phyloP scores from a whole-genome alignment of 768 basidiomycete species.

The Agaricus subrufescens region DNA sequence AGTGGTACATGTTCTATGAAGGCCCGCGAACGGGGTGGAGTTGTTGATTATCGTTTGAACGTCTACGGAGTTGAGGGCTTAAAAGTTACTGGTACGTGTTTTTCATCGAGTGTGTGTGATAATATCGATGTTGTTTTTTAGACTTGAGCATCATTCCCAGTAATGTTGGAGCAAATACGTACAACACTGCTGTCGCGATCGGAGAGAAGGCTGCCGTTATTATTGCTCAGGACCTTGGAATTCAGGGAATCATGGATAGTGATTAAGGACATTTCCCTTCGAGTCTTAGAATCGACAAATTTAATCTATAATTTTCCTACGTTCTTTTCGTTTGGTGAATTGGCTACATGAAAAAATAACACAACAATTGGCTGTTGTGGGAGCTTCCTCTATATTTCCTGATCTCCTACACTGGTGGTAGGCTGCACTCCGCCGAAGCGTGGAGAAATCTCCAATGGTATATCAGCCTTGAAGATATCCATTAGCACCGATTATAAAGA shows the following conservation, averaged over 20 bases:
- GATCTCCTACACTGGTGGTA: no score
- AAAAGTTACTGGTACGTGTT: constrained; percentile 48
- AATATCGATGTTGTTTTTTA: constrained; percentile 7
- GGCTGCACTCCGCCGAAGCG: no score
- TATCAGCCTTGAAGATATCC: no score
- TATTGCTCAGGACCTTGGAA: constrained; percentile 47
- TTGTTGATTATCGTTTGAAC: constrained; percentile 55
- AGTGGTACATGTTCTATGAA: constrained; percentile 70
- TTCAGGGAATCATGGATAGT: constrained; percentile 16
- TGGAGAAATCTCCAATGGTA: no score
- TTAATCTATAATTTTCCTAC: no score
- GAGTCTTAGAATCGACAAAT: no score
- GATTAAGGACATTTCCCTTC: not conserved
- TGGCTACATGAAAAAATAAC: no score
- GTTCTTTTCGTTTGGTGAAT: no score
- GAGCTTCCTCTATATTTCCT: no score
- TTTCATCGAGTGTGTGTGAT: not conserved
- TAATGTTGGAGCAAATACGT: constrained; percentile 38
- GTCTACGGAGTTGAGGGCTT: constrained; percentile 57
- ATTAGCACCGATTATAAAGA: no score
- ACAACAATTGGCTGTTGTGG: no score
- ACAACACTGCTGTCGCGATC: constrained; percentile 38
- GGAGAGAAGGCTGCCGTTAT: constrained; percentile 62
- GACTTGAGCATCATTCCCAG: constrained; percentile 35
- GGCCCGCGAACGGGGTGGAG: constrained; percentile 49